Conservation (phyloP, 345 rosid genomes). For the Trapa incisa region DNA sequence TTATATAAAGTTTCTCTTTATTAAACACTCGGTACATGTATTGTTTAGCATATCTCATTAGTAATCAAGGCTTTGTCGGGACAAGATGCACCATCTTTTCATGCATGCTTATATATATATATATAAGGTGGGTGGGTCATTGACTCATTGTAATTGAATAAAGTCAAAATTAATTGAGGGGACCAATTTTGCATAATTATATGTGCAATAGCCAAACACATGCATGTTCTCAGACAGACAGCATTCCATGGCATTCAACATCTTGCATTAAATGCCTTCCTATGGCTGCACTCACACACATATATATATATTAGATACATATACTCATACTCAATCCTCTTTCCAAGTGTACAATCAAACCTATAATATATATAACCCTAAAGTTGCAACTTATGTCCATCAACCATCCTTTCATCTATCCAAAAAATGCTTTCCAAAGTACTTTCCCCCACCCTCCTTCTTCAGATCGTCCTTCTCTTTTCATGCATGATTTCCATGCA, state of each 20-base stretch:
- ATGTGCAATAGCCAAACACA: not conserved
- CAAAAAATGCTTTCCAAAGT: not conserved
- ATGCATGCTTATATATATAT: not conserved
- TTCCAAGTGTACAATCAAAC: not conserved
- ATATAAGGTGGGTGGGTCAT: not conserved
- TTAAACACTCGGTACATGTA: not conserved
- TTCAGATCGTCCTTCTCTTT: not conserved
- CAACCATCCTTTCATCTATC: not conserved
- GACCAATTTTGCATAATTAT: not conserved
- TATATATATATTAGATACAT: not conserved
- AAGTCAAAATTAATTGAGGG: not conserved
- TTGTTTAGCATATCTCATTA: not conserved
- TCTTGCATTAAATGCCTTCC: slow-evolving; percentile 6
- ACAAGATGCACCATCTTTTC: not conserved
- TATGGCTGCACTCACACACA: too few relatives aligned
- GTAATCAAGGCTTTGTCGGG: not conserved
- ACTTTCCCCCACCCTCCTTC: not conserved
- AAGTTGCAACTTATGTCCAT: not conserved
- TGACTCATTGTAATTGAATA: not conserved
- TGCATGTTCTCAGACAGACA: slow-evolving; percentile 8
- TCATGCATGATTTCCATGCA: slow-evolving; percentile 3
- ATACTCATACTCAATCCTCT: not conserved
- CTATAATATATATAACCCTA: not conserved
- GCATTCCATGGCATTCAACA: slow-evolving; percentile 4
- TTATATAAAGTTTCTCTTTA: not conserved